These are phyloP conservation scores for Saccharomyces mikatae DNA, from an alignment of 805 yeast genomes.

Conservation along the genomic window DNA sequence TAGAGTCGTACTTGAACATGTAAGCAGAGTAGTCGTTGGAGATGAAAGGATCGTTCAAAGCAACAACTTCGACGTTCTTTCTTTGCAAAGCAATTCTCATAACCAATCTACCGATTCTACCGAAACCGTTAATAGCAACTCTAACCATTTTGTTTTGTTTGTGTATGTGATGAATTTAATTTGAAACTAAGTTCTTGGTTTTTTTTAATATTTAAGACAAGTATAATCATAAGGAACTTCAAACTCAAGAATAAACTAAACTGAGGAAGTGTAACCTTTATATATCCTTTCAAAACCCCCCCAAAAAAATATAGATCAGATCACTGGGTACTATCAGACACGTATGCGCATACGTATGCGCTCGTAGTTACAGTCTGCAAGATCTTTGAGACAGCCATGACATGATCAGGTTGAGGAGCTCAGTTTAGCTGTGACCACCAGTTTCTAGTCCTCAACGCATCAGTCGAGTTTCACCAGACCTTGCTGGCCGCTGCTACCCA, in stretches of 20 bases:
- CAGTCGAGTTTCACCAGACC: not conserved
- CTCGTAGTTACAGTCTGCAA: not conserved
- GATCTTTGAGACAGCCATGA: not conserved
- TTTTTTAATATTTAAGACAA: not conserved
- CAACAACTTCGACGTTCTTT: conserved; percentile 49
- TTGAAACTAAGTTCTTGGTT: not conserved
- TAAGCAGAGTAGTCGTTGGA: conserved; percentile 62
- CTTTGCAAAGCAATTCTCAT: conserved; percentile 52
- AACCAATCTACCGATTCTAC: conserved; percentile 65
- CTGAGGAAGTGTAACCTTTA: not conserved
- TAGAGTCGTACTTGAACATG: conserved; percentile 70
- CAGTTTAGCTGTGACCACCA: not conserved
- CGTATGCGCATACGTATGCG: not conserved
- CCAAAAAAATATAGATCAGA: not conserved
- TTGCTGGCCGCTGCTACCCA: not conserved
- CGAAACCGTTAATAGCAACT: conserved; percentile 67
- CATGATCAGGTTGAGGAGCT: not conserved
- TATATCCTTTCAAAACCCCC: not conserved
- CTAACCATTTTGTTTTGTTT: conserved; percentile 22
- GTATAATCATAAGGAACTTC: not conserved
- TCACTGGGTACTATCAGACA: not conserved
- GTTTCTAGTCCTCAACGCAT: not conserved
- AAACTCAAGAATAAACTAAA: not conserved
- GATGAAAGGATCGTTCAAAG: conserved; percentile 64
- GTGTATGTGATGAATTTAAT: not conserved